Evolutionary conservation across 2,329 filamentous ascomycete species (phyloP), one percentile per base, ranked within the genome.

Genomic region (Parafenestella ontariensis): DNA sequence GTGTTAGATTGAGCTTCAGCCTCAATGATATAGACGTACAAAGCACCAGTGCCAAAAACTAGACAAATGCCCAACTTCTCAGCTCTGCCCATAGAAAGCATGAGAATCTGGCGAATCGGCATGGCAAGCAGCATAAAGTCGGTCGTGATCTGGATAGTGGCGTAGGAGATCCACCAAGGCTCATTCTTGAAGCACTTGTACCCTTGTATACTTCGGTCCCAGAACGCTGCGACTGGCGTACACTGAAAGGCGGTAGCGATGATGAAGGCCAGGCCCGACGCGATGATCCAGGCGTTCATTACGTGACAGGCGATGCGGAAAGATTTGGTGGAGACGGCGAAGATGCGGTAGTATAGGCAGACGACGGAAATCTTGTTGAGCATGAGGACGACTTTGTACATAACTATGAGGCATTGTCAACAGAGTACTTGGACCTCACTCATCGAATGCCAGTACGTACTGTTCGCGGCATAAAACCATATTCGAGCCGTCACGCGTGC

Each of bases 341-440:
- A 77, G 37, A 75, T 70, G 36, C 73, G 70, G 33, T 72, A 65
- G 55, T 75, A 74, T 8, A 72, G 64, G 21, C 65, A 64, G 8
- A 73, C 59, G 24, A 75, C 68, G 3, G 71, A 71, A 6, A 70
- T 61, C 54, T 76, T 76, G 54, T 69, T 74, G 37, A 74, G 62
- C 53, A 65, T 69, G 29, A 77, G 58, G 6, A 70, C 72, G 18
- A 74, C 55, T 49, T 77, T 76, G 62, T 77, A 78, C 20, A 76
- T 56, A n/a, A 69, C 56, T 56, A 15, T 13, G 17, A 17, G 13
- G 2, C 1, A 23, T 13, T 5, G 41, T 56, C 18, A 56, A 49
- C 26, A 37, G 20, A 23, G 37, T 15, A 23, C 20, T 13, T 10
- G 23, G 10, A 23, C 21, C 7, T 3, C 18, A 8, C 46, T 23